Percentiles rank a stretch among this genome's conserved stretches.
phyloP scores from a whole-genome alignment of 106 monocot genomes.

The Allium fistulosum region DNA sequence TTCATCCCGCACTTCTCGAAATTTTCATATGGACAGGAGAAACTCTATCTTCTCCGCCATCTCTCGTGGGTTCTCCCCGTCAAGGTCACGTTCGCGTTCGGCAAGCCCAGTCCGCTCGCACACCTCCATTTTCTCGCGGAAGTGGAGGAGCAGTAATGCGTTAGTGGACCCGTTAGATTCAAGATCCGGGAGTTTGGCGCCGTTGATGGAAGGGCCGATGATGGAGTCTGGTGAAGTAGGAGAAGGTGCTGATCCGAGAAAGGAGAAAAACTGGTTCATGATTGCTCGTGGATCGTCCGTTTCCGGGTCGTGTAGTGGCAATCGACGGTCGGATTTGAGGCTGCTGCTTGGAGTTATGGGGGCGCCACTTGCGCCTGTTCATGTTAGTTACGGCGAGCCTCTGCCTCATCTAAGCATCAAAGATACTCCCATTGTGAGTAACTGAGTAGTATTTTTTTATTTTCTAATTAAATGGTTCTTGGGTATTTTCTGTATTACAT shows the following conservation, averaged over 20 bases:
- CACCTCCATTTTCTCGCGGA: conserved; percentile 21
- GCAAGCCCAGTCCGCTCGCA: conserved; percentile 26
- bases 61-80: conserved; percentile 51
- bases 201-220: conserved; percentile 46
- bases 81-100: conserved; percentile 29
- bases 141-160: conserved; percentile 11
- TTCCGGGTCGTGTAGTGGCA: conserved; percentile 1
- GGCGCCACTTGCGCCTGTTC: conserved; percentile 57
- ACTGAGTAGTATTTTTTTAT: neutral
- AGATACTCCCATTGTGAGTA: conserved; percentile 65
- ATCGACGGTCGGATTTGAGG: conserved; percentile 36
- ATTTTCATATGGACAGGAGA: conserved; percentile 61
- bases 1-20: neutral
- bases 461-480: neutral
- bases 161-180: conserved; percentile 7
- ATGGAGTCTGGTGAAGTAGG: conserved; percentile 17
- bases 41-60: conserved; percentile 75
- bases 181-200: conserved; percentile 34
- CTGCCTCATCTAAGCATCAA: conserved; percentile 77
- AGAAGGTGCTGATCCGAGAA: conserved; percentile 19
- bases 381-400: conserved; percentile 47
- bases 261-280: conserved; percentile 22
- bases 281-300: conserved; percentile 36
- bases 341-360: conserved; percentile 68
- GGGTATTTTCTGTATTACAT: no score